phyloP scores from a whole-genome alignment of 139 green algal genomes.

The Chlamydomonas asymmetrica region DNA sequence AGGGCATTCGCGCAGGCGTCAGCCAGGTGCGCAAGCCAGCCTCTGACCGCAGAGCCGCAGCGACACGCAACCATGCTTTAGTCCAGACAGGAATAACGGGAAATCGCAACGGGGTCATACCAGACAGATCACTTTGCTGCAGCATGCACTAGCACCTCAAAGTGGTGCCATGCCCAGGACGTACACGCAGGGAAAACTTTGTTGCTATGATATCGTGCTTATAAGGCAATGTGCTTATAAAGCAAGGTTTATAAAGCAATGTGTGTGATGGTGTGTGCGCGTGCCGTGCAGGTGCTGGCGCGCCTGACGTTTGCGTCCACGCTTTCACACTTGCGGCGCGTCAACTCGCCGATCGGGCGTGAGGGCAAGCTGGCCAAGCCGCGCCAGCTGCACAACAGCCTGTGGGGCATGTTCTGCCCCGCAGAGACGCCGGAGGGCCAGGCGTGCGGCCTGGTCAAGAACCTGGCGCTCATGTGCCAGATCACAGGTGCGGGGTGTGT shows the following conservation, averaged over 20 bases:
- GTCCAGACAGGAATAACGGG: neutral
- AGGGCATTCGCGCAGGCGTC: conserved; percentile 60
- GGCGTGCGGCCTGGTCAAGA: conserved; percentile 95
- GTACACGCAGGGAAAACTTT: no score
- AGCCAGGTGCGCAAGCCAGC: no score
- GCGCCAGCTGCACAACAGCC: conserved; percentile 97
- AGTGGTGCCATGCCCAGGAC: no score
- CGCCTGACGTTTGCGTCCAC: conserved; percentile 94
- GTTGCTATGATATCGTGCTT: no score
- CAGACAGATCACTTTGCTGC: no score
- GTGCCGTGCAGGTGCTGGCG: conserved; percentile 88
- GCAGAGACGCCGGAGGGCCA: conserved; percentile 96
- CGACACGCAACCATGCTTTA: no score
- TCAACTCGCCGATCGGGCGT: conserved; percentile 96
- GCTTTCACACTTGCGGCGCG: conserved; percentile 92
- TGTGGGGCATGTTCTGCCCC: conserved; percentile 99
- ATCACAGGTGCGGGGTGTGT: conserved; percentile 54
- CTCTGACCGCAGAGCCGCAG: no score
- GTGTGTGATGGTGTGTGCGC: no score
- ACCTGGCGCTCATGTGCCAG: conserved; percentile 97
- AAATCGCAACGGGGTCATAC: neutral
- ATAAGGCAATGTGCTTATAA: no score
- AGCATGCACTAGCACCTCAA: no score
- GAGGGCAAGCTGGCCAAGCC: conserved; percentile 95
- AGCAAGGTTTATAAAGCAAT: no score